Conservation (phyloP, 2,329 filamentous ascomycete species). For the Ceratocystis huliohia region DNA sequence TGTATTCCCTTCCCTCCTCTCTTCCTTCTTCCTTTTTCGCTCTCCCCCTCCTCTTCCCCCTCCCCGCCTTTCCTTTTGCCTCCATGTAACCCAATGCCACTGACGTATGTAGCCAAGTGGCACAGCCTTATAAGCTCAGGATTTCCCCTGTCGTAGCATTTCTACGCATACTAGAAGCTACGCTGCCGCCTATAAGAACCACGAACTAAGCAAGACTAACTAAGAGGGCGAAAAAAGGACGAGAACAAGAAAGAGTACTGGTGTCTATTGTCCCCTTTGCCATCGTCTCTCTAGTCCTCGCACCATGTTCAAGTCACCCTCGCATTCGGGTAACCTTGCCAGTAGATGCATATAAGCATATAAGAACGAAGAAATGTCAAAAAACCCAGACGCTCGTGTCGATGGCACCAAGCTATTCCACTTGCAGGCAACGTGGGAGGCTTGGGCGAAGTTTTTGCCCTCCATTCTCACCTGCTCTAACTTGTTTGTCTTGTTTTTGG, state of each 20-base stretch:
- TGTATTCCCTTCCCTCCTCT: neutral
- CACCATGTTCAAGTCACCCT: no score
- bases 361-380: neutral
- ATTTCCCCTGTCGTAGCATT: neutral
- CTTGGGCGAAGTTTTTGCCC: neutral
- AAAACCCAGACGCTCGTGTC: neutral
- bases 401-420: neutral
- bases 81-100: constrained; percentile 5
- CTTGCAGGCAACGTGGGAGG: neutral
- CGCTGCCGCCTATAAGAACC: neutral
- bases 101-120: constrained; percentile 6
- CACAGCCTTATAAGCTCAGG: neutral
- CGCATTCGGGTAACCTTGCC: no score
- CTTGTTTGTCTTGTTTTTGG: neutral
- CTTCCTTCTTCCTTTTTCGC: neutral
- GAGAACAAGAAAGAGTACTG: no score
- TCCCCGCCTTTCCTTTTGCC: neutral
- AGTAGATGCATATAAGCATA: neutral
- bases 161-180: neutral
- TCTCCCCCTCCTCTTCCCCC: neutral
- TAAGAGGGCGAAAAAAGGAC: no score
- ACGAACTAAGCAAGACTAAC: neutral
- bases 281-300: no score
- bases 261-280: no score
- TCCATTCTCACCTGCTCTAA: neutral